Conservation (phyloP, 148 eudicot species). For the Selenicereus undatus region DNA sequence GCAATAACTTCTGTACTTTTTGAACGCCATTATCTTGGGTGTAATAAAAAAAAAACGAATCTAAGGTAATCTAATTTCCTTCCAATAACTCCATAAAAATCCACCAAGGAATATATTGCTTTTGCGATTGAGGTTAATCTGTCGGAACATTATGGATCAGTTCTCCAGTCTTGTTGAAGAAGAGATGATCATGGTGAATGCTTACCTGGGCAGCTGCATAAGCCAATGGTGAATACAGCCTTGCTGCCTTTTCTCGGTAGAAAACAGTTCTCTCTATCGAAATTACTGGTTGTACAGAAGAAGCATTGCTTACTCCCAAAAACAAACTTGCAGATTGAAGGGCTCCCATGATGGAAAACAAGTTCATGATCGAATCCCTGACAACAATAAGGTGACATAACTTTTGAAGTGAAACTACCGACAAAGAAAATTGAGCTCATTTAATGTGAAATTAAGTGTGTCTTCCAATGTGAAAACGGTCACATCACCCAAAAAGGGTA, state of each 20-base stretch:
- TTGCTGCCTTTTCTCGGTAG: slow-evolving; percentile 90
- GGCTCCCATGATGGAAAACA: slow-evolving; percentile 66
- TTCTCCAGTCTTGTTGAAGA: neutral
- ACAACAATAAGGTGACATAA: slow-evolving; percentile 5
- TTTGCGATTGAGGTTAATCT: too few relatives aligned
- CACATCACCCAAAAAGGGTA: too few relatives aligned
- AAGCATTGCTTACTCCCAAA: slow-evolving; percentile 74
- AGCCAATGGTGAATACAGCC: slow-evolving; percentile 80
- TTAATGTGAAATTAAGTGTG: too few relatives aligned
- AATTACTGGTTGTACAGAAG: slow-evolving; percentile 81
- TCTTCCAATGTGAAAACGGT: too few relatives aligned
- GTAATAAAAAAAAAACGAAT: too few relatives aligned
- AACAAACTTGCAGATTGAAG: slow-evolving; percentile 62
- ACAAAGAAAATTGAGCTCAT: neutral
- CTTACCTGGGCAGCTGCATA: slow-evolving; percentile 86
- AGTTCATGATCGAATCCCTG: slow-evolving; percentile 58
- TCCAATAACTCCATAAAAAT: too few relatives aligned
- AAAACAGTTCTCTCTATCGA: slow-evolving; percentile 86
- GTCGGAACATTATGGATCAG: neutral
- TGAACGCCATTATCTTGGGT: too few relatives aligned
- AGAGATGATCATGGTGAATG: neutral
- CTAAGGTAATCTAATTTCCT: too few relatives aligned
- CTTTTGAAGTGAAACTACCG: neutral
- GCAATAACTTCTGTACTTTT: too few relatives aligned
- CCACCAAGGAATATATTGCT: too few relatives aligned